A percentile compares a stretch with the other conserved stretches of the same genome.
These are phyloP conservation scores for Pterocarpus macrocarpus DNA, from an alignment of 306 rosid genomes.

Conservation along the genomic window DNA sequence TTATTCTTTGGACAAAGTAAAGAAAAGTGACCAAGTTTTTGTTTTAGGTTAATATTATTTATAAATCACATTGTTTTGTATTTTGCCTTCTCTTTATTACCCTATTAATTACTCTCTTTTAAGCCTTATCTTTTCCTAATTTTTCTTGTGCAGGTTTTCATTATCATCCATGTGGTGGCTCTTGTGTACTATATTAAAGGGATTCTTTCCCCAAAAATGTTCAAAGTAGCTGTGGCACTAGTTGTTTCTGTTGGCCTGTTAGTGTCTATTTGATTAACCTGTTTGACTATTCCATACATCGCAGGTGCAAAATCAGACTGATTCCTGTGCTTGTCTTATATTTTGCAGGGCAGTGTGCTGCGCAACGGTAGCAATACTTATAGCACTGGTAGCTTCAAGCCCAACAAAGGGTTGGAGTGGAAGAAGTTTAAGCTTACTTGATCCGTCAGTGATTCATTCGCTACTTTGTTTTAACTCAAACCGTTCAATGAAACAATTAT, in stretches of 20 bases:
- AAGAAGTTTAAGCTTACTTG: conserved; percentile 93
- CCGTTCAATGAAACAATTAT: conserved; percentile 21
- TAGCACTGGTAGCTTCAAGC: conserved; percentile 97
- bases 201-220: conserved; percentile 88
- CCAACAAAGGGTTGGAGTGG: conserved; percentile 99
- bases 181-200: conserved; percentile 95
- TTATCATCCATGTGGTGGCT: conserved; percentile 95
- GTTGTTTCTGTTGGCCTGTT: conserved; percentile 90
- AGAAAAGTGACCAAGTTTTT: conserved; percentile 2
- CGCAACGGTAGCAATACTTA: conserved; percentile 79
- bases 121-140: conserved; percentile 34
- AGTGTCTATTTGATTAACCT: conserved; percentile 54
- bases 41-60: conserved; percentile 8
- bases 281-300: conserved; percentile 33
- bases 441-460: conserved; percentile 77
- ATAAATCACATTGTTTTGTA: background rate
- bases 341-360: conserved; percentile 79
- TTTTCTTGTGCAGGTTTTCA: conserved; percentile 80
- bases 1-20: conserved; percentile 14
- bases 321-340: conserved; percentile 42
- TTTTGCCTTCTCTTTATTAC: conserved; percentile 23
- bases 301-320: conserved; percentile 38
- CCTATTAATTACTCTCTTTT: conserved; percentile 34
- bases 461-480: conserved; percentile 43
- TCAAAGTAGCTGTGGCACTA: conserved; percentile 88